Conservation (phyloP, 805 yeast species). For the Pichia phayaonensis region DNA sequence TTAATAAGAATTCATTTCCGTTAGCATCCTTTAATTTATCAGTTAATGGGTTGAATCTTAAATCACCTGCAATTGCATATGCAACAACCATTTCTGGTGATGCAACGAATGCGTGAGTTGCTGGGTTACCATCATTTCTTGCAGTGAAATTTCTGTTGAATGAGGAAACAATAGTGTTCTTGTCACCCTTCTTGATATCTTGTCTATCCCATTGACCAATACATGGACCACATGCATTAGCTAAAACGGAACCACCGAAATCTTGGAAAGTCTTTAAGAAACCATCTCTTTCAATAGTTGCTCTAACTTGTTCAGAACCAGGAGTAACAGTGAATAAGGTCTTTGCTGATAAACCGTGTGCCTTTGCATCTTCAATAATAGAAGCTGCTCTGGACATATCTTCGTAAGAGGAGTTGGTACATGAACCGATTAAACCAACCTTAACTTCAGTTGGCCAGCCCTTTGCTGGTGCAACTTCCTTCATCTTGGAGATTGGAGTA, state of each 20-base stretch:
- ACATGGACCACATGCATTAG: conserved; percentile 99
- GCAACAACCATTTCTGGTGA: conserved; percentile 98
- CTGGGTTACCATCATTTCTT: conserved; percentile 97
- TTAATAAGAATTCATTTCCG: conserved; percentile 71
- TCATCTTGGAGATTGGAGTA: conserved; percentile 82
- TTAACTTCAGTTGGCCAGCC: conserved; percentile 82
- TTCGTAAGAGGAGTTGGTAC: conserved; percentile 97
- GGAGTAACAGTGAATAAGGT: conserved; percentile 93
- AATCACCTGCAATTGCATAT: conserved; percentile 89
- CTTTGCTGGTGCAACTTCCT: conserved; percentile 58
- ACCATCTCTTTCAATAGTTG: conserved; percentile 95
- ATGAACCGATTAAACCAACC: conserved; percentile 95
- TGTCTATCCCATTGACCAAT: conserved; percentile 99
- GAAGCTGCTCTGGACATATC: conserved; percentile 97
- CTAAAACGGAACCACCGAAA: conserved; percentile 86
- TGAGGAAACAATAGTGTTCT: conserved; percentile 89
- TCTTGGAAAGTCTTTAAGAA: conserved; percentile 70
- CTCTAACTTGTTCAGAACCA: conserved; percentile 97
- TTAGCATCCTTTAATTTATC: conserved; percentile 68
- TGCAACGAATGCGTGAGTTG: conserved; percentile 96
- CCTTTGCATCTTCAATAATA: conserved; percentile 77
- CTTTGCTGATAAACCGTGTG: conserved; percentile 83
- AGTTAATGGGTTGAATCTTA: conserved; percentile 83
- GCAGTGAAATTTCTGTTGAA: conserved; percentile 97
- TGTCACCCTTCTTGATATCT: conserved; percentile 55